Conservation (phyloP, 306 rosid species). For the Glycyrrhiza uralensis region DNA sequence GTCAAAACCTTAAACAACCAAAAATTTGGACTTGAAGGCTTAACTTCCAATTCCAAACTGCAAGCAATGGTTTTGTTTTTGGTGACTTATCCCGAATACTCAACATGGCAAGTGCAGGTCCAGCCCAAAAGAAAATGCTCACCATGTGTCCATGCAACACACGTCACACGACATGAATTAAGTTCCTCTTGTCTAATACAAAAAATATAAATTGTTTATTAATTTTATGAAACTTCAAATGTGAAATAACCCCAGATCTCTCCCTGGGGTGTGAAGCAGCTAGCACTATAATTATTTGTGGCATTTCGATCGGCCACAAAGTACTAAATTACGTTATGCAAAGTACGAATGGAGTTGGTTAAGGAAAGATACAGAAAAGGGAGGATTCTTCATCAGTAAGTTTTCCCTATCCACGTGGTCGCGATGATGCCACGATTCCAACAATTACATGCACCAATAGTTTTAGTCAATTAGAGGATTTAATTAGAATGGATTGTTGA, state of each 20-base stretch:
- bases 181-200: too few species aligned
- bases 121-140: neutral
- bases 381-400: neutral
- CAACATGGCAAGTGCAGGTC: neutral
- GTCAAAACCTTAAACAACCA: too few species aligned
- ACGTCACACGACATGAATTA: too few species aligned
- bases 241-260: too few species aligned
- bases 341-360: neutral
- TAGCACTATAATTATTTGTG: too few species aligned
- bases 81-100: constrained; percentile 5
- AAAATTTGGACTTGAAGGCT: too few species aligned
- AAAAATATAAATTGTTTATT: too few species aligned
- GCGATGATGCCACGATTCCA: neutral
- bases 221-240: too few species aligned
- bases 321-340: neutral
- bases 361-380: neutral
- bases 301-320: neutral
- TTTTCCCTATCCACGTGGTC: neutral
- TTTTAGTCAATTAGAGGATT: neutral
- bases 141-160: neutral
- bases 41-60: constrained; percentile 22
- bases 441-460: neutral
- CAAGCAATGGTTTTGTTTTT: constrained; percentile 1
- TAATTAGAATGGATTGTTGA: neutral
- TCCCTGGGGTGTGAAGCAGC: too few species aligned